A percentile compares a stretch with the other conserved stretches of the same genome.
These are phyloP conservation scores for Dichomitus squalens DNA, from an alignment of 1,284 basidiomycete genomes.

Conservation along the genomic window DNA sequence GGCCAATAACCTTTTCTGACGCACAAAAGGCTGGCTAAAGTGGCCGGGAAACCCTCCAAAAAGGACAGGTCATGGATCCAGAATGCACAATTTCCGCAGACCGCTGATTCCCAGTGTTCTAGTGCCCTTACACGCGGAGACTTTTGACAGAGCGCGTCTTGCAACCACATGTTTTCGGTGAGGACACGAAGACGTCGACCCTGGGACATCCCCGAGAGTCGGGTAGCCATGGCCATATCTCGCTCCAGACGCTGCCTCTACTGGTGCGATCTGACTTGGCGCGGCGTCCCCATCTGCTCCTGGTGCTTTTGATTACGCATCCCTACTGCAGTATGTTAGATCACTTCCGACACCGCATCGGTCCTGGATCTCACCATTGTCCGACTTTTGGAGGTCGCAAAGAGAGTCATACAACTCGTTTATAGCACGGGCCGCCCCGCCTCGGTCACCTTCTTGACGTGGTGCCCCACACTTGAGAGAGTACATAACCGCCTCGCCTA, in stretches of 20 bases:
- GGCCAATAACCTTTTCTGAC: slow-evolving; percentile 10
- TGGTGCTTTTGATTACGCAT: slow-evolving; percentile 13
- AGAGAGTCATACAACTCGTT: slow-evolving; percentile 23
- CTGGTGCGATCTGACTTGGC: slow-evolving; percentile 15
- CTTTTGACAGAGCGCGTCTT: slow-evolving; percentile 21
- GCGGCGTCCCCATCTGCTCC: neutral
- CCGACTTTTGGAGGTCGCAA: slow-evolving; percentile 21
- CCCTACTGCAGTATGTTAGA: slow-evolving; percentile 22
- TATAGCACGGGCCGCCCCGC: slow-evolving; percentile 16
- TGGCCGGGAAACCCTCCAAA: neutral
- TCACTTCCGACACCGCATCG: slow-evolving; percentile 21
- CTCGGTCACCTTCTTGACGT: slow-evolving; percentile 13
- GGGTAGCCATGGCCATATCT: slow-evolving; percentile 20
- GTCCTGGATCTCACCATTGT: slow-evolving; percentile 24
- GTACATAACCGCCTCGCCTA: slow-evolving; percentile 23
- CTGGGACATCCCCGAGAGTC: slow-evolving; percentile 16
- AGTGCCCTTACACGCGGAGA: slow-evolving; percentile 18
- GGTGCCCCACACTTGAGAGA: slow-evolving; percentile 11
- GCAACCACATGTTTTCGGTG: slow-evolving; percentile 25
- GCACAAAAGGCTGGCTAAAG: slow-evolving; percentile 9
- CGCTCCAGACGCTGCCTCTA: slow-evolving; percentile 5
- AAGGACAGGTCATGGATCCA: slow-evolving; percentile 1
- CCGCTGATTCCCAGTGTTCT: slow-evolving; percentile 18
- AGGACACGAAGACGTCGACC: slow-evolving; percentile 22
- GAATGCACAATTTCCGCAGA: slow-evolving; percentile 8